These are phyloP conservation scores for Coffea eugenioides DNA, from an alignment of 257 asterid species.

Conservation along the genomic window DNA sequence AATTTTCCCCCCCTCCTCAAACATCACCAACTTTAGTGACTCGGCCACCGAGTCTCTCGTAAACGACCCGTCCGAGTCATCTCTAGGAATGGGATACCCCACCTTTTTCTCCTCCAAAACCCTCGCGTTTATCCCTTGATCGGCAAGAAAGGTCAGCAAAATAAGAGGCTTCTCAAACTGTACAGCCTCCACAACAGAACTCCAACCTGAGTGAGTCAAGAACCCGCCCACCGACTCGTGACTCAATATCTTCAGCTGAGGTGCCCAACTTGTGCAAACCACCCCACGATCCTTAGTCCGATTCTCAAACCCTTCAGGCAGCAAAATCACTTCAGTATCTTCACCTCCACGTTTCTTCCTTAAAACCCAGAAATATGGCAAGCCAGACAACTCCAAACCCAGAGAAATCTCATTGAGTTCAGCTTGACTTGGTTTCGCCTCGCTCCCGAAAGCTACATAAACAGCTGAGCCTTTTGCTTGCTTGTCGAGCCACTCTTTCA, in stretches of 20 bases:
- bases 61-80: conserved; percentile 32
- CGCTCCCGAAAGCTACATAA: conserved; percentile 39
- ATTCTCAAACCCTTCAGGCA: conserved; percentile 29
- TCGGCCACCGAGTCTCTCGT: conserved; percentile 24
- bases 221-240: conserved; percentile 2
- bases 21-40: conserved; percentile 31
- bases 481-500: conserved; percentile 31
- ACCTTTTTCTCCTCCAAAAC: conserved; percentile 27
- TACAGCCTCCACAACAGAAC: conserved; percentile 32
- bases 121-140: conserved; percentile 29
- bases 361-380: conserved; percentile 35
- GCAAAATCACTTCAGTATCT: conserved; percentile 6
- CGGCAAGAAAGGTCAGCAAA: conserved; percentile 29
- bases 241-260: conserved; percentile 29
- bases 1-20: conserved; percentile 24
- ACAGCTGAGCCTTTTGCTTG: conserved; percentile 25
- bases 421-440: conserved; percentile 34
- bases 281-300: conserved; percentile 25
- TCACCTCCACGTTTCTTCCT: conserved; percentile 23
- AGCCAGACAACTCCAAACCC: conserved; percentile 30
- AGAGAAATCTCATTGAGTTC: conserved; percentile 29
- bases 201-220: conserved; percentile 11
- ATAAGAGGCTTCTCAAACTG: conserved; percentile 18
- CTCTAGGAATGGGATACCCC: conserved; percentile 25
- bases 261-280: conserved; percentile 36